phyloP scores from a whole-genome alignment of 116 monocot species.

The Zostera marina region DNA sequence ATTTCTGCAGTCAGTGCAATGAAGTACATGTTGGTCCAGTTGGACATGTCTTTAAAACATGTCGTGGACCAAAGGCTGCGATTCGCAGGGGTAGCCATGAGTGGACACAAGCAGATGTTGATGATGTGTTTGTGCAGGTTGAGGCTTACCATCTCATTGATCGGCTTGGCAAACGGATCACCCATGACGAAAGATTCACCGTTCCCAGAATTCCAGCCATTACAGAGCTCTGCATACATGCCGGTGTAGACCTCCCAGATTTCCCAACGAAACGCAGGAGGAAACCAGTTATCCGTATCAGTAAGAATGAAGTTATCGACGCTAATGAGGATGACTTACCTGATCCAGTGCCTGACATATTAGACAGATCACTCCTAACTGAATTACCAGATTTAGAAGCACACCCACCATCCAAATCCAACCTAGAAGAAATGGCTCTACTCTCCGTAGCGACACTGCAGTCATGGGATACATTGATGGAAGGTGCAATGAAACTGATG shows the following conservation, averaged over 20 bases:
- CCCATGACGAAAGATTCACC: conserved; percentile 68
- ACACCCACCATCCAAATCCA: conserved; percentile 14
- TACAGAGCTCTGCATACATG: conserved; percentile 87
- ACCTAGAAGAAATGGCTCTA: conserved; percentile 21
- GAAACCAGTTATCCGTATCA: conserved; percentile 65
- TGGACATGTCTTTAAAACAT: conserved; percentile 80
- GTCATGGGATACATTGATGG: conserved; percentile 61
- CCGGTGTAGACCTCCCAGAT: conserved; percentile 81
- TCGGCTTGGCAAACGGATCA: conserved; percentile 70
- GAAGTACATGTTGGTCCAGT: conserved; percentile 71
- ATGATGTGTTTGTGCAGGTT: conserved; percentile 50
- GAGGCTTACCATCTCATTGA: conserved; percentile 70
- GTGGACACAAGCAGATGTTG: conserved; percentile 54
- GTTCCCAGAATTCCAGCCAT: conserved; percentile 59
- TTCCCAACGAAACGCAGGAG: conserved; percentile 69
- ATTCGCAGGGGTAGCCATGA: conserved; percentile 48
- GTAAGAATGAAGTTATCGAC: conserved; percentile 63
- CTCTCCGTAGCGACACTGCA: conserved; percentile 50
- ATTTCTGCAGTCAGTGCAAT: conserved; percentile 58
- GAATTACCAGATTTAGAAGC: conserved; percentile 39
- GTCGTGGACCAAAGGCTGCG: conserved; percentile 43
- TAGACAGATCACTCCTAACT: conserved; percentile 25
- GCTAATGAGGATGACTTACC: conserved; percentile 86
- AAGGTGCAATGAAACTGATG: conserved; percentile 58
- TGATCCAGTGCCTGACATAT: conserved; percentile 29